phyloP scores from a whole-genome alignment of 768 basidiomycete genomes.

The Lactifluus pinguis region DNA sequence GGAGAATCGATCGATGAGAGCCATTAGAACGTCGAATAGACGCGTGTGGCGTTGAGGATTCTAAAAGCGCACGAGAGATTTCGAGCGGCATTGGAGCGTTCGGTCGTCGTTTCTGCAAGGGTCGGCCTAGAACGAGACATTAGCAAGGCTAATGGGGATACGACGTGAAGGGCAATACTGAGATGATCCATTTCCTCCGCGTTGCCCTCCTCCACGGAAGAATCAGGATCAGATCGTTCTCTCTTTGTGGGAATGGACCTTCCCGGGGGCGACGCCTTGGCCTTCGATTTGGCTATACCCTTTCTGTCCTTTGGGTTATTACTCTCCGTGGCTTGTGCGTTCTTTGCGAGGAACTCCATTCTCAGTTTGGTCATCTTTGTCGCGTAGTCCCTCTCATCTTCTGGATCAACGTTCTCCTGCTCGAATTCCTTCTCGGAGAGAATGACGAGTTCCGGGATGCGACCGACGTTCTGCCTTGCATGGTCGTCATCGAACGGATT shows the following conservation, averaged over 20 bases:
- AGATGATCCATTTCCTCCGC: not conserved
- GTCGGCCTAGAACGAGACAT: not conserved
- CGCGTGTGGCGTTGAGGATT: conserved; percentile 36
- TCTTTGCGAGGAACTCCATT: conserved; percentile 29
- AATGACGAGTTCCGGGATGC: conserved; percentile 23
- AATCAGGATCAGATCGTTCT: conserved; percentile 13
- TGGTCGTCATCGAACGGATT: conserved; percentile 34
- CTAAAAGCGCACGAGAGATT: not conserved
- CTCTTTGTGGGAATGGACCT: conserved; percentile 12
- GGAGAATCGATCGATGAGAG: conserved; percentile 37
- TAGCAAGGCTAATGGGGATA: not conserved
- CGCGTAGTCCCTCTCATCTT: conserved; percentile 34
- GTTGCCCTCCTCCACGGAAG: conserved; percentile 8
- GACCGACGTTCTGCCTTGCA: conserved; percentile 21
- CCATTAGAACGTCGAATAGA: conserved; percentile 19
- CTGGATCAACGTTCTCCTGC: conserved; percentile 38
- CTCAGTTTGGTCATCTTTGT: conserved; percentile 33
- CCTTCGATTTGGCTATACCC: not conserved
- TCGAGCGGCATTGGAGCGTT: not conserved
- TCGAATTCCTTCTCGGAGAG: conserved; percentile 27
- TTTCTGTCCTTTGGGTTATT: conserved; percentile 14
- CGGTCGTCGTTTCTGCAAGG: not conserved
- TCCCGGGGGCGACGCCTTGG: not conserved
- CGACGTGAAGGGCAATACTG: not conserved
- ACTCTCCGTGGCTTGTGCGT: conserved; percentile 19